Evolutionary conservation across 306 rosid genomes (phyloP), one percentile per base, ranked within the genome.

Genomic region (Vigna mungo): DNA sequence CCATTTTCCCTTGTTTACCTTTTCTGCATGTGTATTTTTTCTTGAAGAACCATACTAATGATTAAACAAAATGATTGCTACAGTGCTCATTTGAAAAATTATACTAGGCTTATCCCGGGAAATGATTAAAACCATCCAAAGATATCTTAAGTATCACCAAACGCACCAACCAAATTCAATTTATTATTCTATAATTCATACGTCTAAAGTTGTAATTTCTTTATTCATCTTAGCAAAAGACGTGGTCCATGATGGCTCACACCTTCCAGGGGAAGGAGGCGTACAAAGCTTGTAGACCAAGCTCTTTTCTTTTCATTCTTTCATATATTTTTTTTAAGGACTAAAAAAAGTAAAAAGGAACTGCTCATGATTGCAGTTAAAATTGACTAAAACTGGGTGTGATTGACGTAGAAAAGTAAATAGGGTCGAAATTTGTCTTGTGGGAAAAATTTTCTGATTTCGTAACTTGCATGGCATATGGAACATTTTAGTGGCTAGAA

Each of bases 401-500:
- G 49, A 61, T 69, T 20, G 11, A 67, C 53, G 60, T 74, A 15
- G 56, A 67, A 56, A 80, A 74, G 44, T 49, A 61, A 68, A 56
- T 37, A 37, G 61, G 46, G 46, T 14, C 74, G 44, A 61, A 59
- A 14, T 60, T 81, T 81, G 78, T 81, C 47, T 64, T 71, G 75
- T 13, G 46, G 23, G 2, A 21, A 58, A 49, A 41, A 37, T 71
- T 9, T 44, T 68, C 16, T 75, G 7, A 58, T 78, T 76, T 82
- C 39, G 16, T 70, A 60, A 44, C 70, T 51, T 77, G 43, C 46
- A 62, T 75, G 85, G 25, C 56, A 53, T 46, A 65, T 53, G 66
- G 71, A 72, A 63, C 75, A 64, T 83, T 81, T 80, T 56, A 73
- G 71, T 77, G 83, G 53, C 48, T 67, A 44, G 15, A 47, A 78